Evolutionary conservation across 2,329 filamentous ascomycete genomes (phyloP).

Genomic region (Piedraia hortae): DNA sequence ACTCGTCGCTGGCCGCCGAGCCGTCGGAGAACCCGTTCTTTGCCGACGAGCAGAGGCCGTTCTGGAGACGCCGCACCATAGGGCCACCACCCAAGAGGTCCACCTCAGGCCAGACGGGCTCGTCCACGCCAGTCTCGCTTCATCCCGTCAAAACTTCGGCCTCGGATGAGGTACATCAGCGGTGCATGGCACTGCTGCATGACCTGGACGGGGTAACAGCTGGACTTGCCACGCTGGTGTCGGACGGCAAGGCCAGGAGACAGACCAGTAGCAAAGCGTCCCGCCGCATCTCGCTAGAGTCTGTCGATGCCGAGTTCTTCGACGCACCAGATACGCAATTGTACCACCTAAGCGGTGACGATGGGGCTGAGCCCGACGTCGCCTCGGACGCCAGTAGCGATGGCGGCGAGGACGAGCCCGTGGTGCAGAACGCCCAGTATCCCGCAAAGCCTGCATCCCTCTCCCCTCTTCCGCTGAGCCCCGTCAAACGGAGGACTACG

Average conservation of each 20-base stretch:
- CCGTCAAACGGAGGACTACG: conserved; percentile 37
- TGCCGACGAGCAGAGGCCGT: conserved; percentile 19
- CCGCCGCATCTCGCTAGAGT: conserved; percentile 49
- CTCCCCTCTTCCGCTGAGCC: conserved; percentile 42
- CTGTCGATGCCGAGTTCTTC: conserved; percentile 75
- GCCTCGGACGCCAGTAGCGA: conserved; percentile 39
- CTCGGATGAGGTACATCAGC: conserved; percentile 39
- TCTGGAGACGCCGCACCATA: conserved; percentile 49
- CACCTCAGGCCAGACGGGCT: conserved; percentile 25
- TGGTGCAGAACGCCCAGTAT: conserved; percentile 25
- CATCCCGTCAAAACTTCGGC: conserved; percentile 4
- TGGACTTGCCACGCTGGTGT: conserved; percentile 54
- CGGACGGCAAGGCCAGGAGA: conserved; percentile 53
- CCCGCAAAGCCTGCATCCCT: conserved; percentile 52
- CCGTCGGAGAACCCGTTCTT: conserved; percentile 14
- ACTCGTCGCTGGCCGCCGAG: conserved; percentile 12
- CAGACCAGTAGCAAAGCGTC: conserved; percentile 17
- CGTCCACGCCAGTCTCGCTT: conserved; percentile 16
- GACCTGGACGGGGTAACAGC: conserved; percentile 63
- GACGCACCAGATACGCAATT: conserved; percentile 28
- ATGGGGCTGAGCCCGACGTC: conserved; percentile 24
- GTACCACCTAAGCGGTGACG: conserved; percentile 5
- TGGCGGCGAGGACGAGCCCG: conserved; percentile 15
- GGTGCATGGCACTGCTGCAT: conserved; percentile 55
- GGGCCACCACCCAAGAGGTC: conserved; percentile 20